A percentile compares a stretch with the other conserved stretches of the same genome.
Conservation (phyloP, 2,329 filamentous ascomycete species). For the Anthostomella pinea region DNA sequence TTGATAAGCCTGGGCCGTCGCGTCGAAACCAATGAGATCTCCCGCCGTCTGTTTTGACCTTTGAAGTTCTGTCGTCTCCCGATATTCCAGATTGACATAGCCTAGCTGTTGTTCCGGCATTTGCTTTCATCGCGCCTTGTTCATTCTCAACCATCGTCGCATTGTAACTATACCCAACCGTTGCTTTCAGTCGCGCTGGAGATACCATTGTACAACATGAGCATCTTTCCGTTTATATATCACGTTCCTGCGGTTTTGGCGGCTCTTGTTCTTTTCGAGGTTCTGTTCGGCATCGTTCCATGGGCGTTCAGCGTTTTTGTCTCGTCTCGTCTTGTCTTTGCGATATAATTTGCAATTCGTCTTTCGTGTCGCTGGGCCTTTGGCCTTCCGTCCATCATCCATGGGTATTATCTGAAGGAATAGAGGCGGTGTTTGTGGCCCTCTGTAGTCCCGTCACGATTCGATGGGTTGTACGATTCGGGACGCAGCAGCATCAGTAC, state of each 20-base stretch:
- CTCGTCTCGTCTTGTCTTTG: slow-evolving; percentile 8
- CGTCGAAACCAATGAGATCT: slow-evolving; percentile 21
- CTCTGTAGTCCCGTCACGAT: slow-evolving; percentile 12
- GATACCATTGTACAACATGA: slow-evolving; percentile 35
- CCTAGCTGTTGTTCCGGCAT: slow-evolving; percentile 3
- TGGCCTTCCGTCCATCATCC: no score
- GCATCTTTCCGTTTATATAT: slow-evolving; percentile 23
- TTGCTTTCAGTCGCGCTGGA: slow-evolving; percentile 26
- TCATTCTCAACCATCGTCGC: slow-evolving; percentile 18
- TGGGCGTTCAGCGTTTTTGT: slow-evolving; percentile 18
- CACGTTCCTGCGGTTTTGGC: slow-evolving; percentile 9
- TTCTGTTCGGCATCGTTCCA: slow-evolving; percentile 17
- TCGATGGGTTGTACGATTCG: slow-evolving; percentile 20
- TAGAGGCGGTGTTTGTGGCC: slow-evolving; percentile 17
- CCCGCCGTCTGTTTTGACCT: slow-evolving; percentile 9
- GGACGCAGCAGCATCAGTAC: slow-evolving; percentile 24
- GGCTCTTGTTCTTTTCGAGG: slow-evolving; percentile 11
- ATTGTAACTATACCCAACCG: slow-evolving; percentile 29
- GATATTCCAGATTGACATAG: no score
- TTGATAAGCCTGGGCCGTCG: slow-evolving; percentile 53
- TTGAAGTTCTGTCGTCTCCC: no score
- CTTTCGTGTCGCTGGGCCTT: no score
- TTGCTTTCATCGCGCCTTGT: slow-evolving; percentile 13
- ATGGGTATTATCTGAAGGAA: slow-evolving; percentile 13
- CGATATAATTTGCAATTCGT: slow-evolving; percentile 1